Evolutionary conservation across 208 protist genomes (phyloP).

Genomic region (Leishmania martiniquensis): DNA sequence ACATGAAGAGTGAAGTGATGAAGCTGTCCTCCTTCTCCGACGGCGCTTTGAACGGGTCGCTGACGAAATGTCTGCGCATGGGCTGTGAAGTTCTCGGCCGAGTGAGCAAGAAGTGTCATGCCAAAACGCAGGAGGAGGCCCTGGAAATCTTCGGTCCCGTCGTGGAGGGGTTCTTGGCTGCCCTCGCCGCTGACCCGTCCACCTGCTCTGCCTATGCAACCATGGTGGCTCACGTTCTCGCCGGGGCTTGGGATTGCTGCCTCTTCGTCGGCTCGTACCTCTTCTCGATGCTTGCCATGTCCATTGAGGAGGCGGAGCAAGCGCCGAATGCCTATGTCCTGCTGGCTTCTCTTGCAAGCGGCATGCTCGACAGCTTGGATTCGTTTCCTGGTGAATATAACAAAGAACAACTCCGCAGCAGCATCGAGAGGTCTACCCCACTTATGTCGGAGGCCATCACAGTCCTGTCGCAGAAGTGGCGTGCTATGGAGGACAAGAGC

Average conservation of each 20-base stretch:
- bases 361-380: constrained; percentile 36
- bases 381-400: constrained; percentile 14
- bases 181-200: constrained; percentile 16
- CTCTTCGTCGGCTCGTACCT: constrained; percentile 32
- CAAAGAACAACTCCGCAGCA: constrained; percentile 9
- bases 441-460: constrained; percentile 15
- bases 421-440: constrained; percentile 25
- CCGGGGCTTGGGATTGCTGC: constrained; percentile 37
- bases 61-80: constrained; percentile 42
- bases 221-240: constrained; percentile 69
- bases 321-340: constrained; percentile 33
- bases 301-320: constrained; percentile 18
- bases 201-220: constrained; percentile 68
- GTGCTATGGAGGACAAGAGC: neutral
- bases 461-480: constrained; percentile 10
- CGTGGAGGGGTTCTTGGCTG: constrained; percentile 32
- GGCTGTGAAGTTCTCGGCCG: constrained; percentile 34
- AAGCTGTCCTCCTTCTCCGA: constrained; percentile 49
- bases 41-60: constrained; percentile 26
- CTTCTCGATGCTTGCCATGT: constrained; percentile 44
- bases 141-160: constrained; percentile 45
- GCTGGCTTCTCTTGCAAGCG: constrained; percentile 36
- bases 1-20: constrained; percentile 65
- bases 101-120: constrained; percentile 30
- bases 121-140: constrained; percentile 10